Conservation (phyloP, 176 grass and related monocot genomes). For the Eragrostis nindensis region DNA sequence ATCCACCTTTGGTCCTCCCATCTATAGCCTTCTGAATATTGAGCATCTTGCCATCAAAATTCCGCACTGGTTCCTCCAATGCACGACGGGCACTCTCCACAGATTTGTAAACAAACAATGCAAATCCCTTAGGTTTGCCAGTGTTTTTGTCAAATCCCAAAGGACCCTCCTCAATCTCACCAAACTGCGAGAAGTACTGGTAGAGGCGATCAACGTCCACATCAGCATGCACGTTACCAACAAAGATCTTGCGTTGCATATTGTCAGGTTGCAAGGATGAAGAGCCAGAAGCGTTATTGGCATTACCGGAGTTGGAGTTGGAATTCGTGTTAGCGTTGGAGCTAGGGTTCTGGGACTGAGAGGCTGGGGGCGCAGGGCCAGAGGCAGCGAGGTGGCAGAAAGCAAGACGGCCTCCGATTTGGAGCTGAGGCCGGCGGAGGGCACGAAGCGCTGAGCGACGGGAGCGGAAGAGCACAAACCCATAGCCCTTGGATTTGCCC, state of each 20-base stretch:
- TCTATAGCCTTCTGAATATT: conserved; percentile 90
- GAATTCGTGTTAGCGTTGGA: conserved; percentile 51
- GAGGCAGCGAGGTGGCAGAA: conserved; percentile 92
- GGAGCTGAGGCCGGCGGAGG: conserved; percentile 81
- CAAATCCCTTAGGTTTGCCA: conserved; percentile 92
- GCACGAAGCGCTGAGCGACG: conserved; percentile 70
- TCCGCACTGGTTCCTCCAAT: conserved; percentile 84
- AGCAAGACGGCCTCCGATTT: conserved; percentile 81
- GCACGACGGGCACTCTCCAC: conserved; percentile 70
- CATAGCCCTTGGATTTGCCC: conserved; percentile 92
- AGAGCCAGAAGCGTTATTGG: conserved; percentile 32
- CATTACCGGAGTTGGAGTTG: conserved; percentile 23
- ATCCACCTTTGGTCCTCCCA: conserved; percentile 54
- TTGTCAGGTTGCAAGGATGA: conserved; percentile 62
- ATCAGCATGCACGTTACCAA: conserved; percentile 91
- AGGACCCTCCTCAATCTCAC: conserved; percentile 96
- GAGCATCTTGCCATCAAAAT: conserved; percentile 84
- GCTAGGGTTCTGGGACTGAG: conserved; percentile 54
- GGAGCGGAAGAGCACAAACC: conserved; percentile 87
- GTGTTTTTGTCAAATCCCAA: conserved; percentile 93
- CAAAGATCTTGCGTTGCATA: conserved; percentile 88
- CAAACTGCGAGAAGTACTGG: conserved; percentile 83
- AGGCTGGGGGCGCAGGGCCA: conserved; percentile 48
- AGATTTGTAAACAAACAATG: conserved; percentile 93
- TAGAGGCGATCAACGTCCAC: conserved; percentile 76